A percentile compares a stretch with the other conserved stretches of the same genome.
These are phyloP conservation scores for Fomitopsis schrenkii DNA, from an alignment of 1,284 basidiomycete genomes.

Conservation along the genomic window DNA sequence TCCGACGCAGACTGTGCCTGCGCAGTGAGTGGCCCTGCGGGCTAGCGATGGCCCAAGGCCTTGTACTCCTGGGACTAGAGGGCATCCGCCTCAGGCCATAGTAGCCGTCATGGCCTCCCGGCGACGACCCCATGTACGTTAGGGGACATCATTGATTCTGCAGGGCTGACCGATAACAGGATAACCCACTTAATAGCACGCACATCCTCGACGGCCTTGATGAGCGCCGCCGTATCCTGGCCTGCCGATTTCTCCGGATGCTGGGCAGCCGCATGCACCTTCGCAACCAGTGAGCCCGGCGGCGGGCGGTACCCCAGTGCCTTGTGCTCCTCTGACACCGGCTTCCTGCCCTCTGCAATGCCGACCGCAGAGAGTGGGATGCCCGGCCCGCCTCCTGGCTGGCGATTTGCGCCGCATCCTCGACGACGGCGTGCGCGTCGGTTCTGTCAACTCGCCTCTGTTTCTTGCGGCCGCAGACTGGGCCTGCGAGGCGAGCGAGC, in stretches of 20 bases:
- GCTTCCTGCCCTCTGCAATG: constrained; percentile 24
- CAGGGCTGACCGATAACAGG: no score
- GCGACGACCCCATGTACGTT: background rate
- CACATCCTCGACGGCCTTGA: constrained; percentile 17
- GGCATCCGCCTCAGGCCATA: constrained; percentile 19
- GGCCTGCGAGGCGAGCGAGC: constrained; percentile 27
- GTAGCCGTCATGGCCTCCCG: background rate
- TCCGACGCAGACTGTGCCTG: constrained; percentile 26
- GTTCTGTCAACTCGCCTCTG: background rate
- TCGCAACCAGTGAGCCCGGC: constrained; percentile 28
- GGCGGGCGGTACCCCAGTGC: constrained; percentile 33
- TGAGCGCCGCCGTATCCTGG: constrained; percentile 17
- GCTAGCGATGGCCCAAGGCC: constrained; percentile 25
- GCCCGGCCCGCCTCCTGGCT: background rate
- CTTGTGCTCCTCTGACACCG: constrained; percentile 32
- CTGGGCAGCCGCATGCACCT: constrained; percentile 27
- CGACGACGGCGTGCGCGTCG: constrained; percentile 12
- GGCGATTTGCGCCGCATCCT: constrained; percentile 16
- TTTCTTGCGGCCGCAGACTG: constrained; percentile 26
- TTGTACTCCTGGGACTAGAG: constrained; percentile 24
- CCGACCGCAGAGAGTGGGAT: constrained; percentile 18
- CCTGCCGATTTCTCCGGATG: constrained; percentile 21
- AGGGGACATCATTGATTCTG: no score
- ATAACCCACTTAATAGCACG: constrained; percentile 21
- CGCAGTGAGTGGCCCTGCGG: constrained; percentile 27